A percentile compares a stretch with the other conserved stretches of the same genome.
phyloP scores from a whole-genome alignment of 768 basidiomycete genomes.

The Russula earlei region DNA sequence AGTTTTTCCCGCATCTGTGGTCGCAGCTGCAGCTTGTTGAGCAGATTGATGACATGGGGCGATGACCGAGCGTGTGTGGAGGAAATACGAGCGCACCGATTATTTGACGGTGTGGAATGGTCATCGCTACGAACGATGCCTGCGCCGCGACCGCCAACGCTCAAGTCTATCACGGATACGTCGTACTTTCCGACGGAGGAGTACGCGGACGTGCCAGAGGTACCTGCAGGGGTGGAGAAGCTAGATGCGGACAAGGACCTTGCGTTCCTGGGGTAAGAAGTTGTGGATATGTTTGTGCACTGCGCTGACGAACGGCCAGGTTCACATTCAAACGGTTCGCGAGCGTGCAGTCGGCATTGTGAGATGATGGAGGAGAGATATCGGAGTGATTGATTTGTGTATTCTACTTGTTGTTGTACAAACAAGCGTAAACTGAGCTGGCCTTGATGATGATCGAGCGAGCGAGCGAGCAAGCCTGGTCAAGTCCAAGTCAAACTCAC shows the following conservation, averaged over 20 bases:
- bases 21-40: too few species aligned
- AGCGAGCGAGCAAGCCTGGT: slow-evolving; percentile 16
- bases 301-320: slow-evolving; percentile 28
- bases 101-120: slow-evolving; percentile 97
- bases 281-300: background rate
- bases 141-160: slow-evolving; percentile 88
- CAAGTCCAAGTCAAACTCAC: slow-evolving; percentile 9
- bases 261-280: slow-evolving; percentile 45
- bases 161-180: slow-evolving; percentile 88
- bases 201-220: slow-evolving; percentile 63
- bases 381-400: too few species aligned
- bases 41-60: slow-evolving; percentile 74
- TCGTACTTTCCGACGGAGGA: slow-evolving; percentile 97
- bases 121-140: slow-evolving; percentile 75
- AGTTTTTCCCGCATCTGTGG: background rate
- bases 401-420: background rate
- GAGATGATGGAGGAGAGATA: background rate
- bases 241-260: slow-evolving; percentile 44
- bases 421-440: slow-evolving; percentile 12
- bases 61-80: slow-evolving; percentile 72
- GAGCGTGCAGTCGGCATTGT: slow-evolving; percentile 19
- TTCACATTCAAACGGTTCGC: slow-evolving; percentile 76
- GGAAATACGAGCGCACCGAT: slow-evolving; percentile 82
- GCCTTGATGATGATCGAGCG: slow-evolving; percentile 20
- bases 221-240: slow-evolving; percentile 34